Evolutionary conservation across 495 filamentous ascomycete genomes (phyloP).

Genomic region (Pyrenula massariospora): DNA sequence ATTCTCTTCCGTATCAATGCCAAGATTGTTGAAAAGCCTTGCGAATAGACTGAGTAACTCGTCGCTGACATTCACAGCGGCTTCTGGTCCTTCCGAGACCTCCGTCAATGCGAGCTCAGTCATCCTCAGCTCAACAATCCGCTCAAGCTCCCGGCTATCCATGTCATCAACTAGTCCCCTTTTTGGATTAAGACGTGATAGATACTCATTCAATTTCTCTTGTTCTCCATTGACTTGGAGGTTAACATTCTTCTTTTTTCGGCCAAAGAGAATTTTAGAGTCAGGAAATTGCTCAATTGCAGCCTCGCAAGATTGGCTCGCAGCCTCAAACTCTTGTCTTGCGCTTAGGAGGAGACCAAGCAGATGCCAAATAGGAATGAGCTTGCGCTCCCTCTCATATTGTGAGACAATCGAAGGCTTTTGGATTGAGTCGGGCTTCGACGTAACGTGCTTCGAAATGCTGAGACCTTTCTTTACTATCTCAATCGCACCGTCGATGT

Average conservation of each 20-base stretch:
- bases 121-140: conserved; percentile 83
- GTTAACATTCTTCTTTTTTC: conserved; percentile 19
- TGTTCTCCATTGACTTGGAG: neutral
- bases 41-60: conserved; percentile 75
- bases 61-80: conserved; percentile 72
- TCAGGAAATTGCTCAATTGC: conserved; percentile 74
- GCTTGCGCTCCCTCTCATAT: conserved; percentile 24
- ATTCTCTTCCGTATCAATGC: conserved; percentile 17
- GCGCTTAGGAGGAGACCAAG: conserved; percentile 77
- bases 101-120: conserved; percentile 81
- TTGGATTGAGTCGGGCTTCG: conserved; percentile 13
- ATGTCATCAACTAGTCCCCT: conserved; percentile 58
- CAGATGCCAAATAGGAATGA: conserved; percentile 60
- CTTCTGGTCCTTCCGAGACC: conserved; percentile 64
- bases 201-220: neutral
- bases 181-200: conserved; percentile 5
- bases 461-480: conserved; percentile 53
- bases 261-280: conserved; percentile 43
- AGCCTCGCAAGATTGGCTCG: conserved; percentile 70
- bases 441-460: conserved; percentile 7
- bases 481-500: conserved; percentile 65
- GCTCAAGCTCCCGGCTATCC: conserved; percentile 65
- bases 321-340: conserved; percentile 70
- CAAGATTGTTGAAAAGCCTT: conserved; percentile 55
- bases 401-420: conserved; percentile 6